Conservation (phyloP, 495 filamentous ascomycete species). For the Aspergillus panamensis region DNA sequence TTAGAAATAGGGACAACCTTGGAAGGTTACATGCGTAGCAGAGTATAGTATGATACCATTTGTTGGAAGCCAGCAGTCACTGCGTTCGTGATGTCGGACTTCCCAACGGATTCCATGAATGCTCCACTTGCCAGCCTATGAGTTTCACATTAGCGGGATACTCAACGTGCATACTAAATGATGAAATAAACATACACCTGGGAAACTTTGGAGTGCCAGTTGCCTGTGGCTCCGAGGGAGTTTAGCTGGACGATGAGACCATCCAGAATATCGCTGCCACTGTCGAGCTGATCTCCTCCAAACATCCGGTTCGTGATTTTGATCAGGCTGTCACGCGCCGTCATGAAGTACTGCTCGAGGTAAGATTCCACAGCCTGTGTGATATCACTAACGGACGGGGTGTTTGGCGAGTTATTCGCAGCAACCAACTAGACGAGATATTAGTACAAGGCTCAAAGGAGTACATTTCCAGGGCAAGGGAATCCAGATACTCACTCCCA, state of each 20-base stretch:
- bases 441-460: not conserved
- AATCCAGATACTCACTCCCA: not conserved
- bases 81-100: not conserved
- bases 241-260: not conserved
- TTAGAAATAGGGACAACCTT: not conserved
- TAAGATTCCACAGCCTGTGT: not conserved
- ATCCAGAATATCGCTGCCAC: not conserved
- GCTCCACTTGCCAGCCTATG: not conserved
- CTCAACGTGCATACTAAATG: not conserved
- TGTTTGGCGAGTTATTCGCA: not conserved
- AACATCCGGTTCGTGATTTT: not conserved
- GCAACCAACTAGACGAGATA: not conserved
- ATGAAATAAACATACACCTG: not conserved
- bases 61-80: not conserved
- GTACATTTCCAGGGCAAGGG: not conserved
- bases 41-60: not conserved
- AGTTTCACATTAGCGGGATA: not conserved
- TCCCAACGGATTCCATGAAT: not conserved
- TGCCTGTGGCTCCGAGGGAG: not conserved
- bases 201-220: not conserved
- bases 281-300: not conserved
- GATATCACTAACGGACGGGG: not conserved
- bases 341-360: not conserved
- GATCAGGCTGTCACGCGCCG: not conserved
- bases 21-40: no score